Percentiles rank a stretch among this genome's conserved stretches.
Evolutionary conservation across 331 rosid genomes (phyloP).

Genomic region (Cydonia oblonga): DNA sequence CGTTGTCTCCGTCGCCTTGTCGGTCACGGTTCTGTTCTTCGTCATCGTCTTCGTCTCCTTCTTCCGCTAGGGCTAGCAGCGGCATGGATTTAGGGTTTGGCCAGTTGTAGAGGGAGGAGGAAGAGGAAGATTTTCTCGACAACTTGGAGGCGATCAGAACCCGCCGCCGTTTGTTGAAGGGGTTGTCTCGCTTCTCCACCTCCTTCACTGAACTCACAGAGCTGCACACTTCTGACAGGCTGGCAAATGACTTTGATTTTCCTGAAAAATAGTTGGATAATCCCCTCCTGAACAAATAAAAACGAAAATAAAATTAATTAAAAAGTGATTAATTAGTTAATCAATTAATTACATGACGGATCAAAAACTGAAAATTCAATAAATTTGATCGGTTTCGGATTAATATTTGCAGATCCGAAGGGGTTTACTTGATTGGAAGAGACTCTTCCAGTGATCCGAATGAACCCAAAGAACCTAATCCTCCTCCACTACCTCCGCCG

Average conservation of each 20-base stretch:
- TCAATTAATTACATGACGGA: background rate
- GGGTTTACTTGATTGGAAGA: conserved; percentile 72
- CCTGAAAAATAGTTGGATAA: conserved; percentile 68
- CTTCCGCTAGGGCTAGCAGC: conserved; percentile 51
- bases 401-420: background rate
- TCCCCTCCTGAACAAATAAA: conserved; percentile 25
- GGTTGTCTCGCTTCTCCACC: conserved; percentile 43
- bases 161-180: conserved; percentile 76
- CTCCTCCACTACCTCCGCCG: conserved; percentile 9
- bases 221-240: conserved; percentile 11
- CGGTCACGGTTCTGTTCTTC: conserved; percentile 11
- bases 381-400: background rate
- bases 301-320: background rate
- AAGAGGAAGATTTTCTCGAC: conserved; percentile 50
- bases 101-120: conserved; percentile 57
- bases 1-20: background rate
- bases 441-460: conserved; percentile 56
- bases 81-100: conserved; percentile 86
- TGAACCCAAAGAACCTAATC: conserved; percentile 20
- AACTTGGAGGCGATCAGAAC: conserved; percentile 56
- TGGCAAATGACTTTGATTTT: conserved; percentile 74
- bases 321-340: background rate
- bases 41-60: conserved; percentile 16
- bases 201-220: conserved; percentile 27
- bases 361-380: background rate